Percentiles rank a stretch among this genome's conserved stretches.
phyloP scores from a whole-genome alignment of 176 grass and related monocot genomes.

The Hyparrhenia diplandra region DNA sequence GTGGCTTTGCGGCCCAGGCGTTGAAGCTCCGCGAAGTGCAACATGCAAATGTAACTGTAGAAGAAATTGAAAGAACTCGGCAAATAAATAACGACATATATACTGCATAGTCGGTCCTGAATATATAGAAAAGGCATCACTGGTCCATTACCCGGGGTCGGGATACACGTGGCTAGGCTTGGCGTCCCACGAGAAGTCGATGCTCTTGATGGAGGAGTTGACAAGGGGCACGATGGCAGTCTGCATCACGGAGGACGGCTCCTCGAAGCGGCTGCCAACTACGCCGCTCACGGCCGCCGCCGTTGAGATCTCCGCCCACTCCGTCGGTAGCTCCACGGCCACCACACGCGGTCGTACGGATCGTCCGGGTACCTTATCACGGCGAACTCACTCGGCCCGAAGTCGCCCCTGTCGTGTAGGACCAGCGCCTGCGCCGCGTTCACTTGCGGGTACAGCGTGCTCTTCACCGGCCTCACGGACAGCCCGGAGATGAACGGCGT shows the following conservation, averaged over 20 bases:
- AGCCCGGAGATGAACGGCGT: slow-evolving; percentile 69
- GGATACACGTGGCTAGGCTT: neutral
- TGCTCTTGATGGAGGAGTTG: slow-evolving; percentile 15
- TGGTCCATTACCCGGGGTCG: neutral
- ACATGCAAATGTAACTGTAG: neutral
- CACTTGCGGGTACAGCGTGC: slow-evolving; percentile 10
- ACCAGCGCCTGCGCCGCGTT: slow-evolving; percentile 30
- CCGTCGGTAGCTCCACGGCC: neutral
- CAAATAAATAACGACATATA: neutral
- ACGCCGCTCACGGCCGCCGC: neutral
- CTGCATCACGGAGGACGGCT: slow-evolving; percentile 46
- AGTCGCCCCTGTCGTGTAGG: slow-evolving; percentile 17
- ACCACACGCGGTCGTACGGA: slow-evolving; percentile 29
- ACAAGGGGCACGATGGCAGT: slow-evolving; percentile 29
- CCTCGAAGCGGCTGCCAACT: neutral
- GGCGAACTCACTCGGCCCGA: slow-evolving; percentile 18
- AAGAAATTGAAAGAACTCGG: neutral
- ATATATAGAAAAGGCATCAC: too few species aligned
- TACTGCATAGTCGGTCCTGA: too few species aligned
- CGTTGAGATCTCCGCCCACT: slow-evolving; percentile 8
- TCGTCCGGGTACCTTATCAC: slow-evolving; percentile 49
- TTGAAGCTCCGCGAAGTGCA: slow-evolving; percentile 41
- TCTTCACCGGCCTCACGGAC: slow-evolving; percentile 45
- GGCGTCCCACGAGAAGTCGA: slow-evolving; percentile 7
- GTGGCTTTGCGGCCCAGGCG: slow-evolving; percentile 3